phyloP scores from a whole-genome alignment of 305 asterid genomes.

The Fraxinus nigra region DNA sequence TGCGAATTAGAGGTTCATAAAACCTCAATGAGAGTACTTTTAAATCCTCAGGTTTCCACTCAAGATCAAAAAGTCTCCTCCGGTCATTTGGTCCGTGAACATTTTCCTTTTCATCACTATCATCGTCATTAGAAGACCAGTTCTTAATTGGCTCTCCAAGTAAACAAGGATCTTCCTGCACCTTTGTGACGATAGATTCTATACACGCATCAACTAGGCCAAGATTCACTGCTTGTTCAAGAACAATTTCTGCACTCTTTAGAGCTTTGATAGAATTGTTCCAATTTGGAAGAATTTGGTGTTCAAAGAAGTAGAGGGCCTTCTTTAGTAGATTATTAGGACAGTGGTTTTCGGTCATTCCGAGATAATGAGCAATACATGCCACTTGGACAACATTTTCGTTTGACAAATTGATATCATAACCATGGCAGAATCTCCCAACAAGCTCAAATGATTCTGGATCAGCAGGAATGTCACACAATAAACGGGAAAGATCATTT shows the following conservation, averaged over 20 bases:
- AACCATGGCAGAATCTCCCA: constrained; percentile 79
- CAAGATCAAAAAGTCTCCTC: constrained; percentile 56
- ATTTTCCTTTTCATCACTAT: constrained; percentile 31
- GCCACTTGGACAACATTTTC: constrained; percentile 57
- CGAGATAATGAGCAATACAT: constrained; percentile 63
- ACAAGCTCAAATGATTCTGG: constrained; percentile 64
- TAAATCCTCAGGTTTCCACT: constrained; percentile 57
- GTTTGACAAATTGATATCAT: constrained; percentile 39
- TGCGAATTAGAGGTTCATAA: constrained; percentile 46
- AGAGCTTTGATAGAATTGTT: constrained; percentile 59
- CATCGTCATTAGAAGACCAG: constrained; percentile 24
- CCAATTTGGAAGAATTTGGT: constrained; percentile 57
- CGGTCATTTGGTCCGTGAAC: constrained; percentile 38
- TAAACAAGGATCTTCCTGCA: constrained; percentile 46
- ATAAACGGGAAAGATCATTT: constrained; percentile 40
- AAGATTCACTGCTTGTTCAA: constrained; percentile 48
- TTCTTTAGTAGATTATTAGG: constrained; percentile 45
- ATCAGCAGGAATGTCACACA: constrained; percentile 57
- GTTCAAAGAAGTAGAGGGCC: constrained; percentile 45
- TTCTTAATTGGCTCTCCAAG: constrained; percentile 58
- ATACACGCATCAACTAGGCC: constrained; percentile 53
- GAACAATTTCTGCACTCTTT: constrained; percentile 42
- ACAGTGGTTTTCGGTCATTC: constrained; percentile 64
- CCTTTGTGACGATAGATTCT: constrained; percentile 49
- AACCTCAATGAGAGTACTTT: constrained; percentile 38